Percentiles rank a stretch among this genome's conserved stretches.
phyloP scores from a whole-genome alignment of 2,329 filamentous ascomycete genomes.

The Calycina marina region DNA sequence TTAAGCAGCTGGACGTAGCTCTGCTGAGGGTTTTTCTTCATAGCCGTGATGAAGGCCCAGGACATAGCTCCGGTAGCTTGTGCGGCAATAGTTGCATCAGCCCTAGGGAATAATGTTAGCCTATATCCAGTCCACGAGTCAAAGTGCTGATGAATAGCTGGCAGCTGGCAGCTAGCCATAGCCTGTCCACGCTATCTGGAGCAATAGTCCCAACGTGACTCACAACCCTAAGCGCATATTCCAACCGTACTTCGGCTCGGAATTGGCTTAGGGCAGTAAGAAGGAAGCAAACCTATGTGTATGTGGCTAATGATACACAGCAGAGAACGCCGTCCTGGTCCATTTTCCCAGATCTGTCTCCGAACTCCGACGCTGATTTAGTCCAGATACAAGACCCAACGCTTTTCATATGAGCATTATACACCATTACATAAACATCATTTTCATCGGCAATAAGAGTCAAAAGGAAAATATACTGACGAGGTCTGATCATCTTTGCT shows the following conservation, averaged over 20 bases:
- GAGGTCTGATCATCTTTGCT: slow-evolving; percentile 93
- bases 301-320: slow-evolving; percentile 8
- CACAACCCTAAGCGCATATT: slow-evolving; percentile 19
- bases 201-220: slow-evolving; percentile 20
- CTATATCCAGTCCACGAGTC: too few species aligned
- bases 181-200: too few species aligned
- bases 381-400: too few species aligned
- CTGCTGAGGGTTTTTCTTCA: slow-evolving; percentile 88
- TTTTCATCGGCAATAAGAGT: too few species aligned
- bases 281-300: slow-evolving; percentile 6
- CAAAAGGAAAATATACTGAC: slow-evolving; percentile 54
- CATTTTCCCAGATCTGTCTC: slow-evolving; percentile 10
- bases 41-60: slow-evolving; percentile 82
- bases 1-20: slow-evolving; percentile 93
- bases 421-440: too few species aligned
- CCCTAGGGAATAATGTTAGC: slow-evolving; percentile 44
- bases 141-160: too few species aligned
- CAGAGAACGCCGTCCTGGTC: slow-evolving; percentile 10
- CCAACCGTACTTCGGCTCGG: slow-evolving; percentile 15
- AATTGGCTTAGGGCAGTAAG: slow-evolving; percentile 16
- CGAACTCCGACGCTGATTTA: slow-evolving; percentile 15
- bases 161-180: too few species aligned
- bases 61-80: slow-evolving; percentile 97
- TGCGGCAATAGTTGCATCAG: slow-evolving; percentile 71
- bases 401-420: too few species aligned